phyloP scores from a whole-genome alignment of 2,329 filamentous ascomycete genomes.

The Zymoseptoria crescenta region DNA sequence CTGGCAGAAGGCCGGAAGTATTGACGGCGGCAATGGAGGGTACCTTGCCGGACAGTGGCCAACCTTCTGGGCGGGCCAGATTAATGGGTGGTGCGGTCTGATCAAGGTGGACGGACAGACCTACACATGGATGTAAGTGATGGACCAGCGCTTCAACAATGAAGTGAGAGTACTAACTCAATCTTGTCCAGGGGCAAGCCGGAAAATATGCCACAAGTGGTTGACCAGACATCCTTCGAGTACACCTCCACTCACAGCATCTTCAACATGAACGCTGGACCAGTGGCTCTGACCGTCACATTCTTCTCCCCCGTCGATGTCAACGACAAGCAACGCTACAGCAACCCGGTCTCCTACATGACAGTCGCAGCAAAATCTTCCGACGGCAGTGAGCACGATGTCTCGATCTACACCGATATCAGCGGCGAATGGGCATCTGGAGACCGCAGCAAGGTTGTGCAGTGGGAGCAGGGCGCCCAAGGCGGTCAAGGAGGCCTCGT shows the following conservation, averaged over 20 bases:
- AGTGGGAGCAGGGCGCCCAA: conserved; percentile 53
- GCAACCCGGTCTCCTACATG: conserved; percentile 63
- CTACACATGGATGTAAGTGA: conserved; percentile 55
- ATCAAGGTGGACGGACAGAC: conserved; percentile 58
- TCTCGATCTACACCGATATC: conserved; percentile 66
- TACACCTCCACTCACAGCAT: conserved; percentile 67
- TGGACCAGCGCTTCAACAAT: background rate
- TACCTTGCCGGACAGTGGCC: conserved; percentile 63
- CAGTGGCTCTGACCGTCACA: conserved; percentile 57
- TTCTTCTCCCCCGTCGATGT: conserved; percentile 66
- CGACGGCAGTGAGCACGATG: conserved; percentile 55
- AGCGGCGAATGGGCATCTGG: conserved; percentile 61
- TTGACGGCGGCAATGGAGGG: conserved; percentile 53
- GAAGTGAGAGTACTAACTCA: background rate
- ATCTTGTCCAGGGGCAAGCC: conserved; percentile 44
- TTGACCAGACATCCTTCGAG: conserved; percentile 55
- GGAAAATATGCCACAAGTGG: conserved; percentile 37
- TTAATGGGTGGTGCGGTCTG: conserved; percentile 60
- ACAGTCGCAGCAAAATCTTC: conserved; percentile 54
- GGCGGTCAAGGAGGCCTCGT: conserved; percentile 34
- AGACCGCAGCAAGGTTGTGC: conserved; percentile 46
- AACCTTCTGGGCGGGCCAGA: conserved; percentile 52
- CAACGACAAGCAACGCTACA: conserved; percentile 58
- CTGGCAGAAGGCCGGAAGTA: conserved; percentile 54
- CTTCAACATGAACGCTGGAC: conserved; percentile 59